Base-by-base conservation (phyloP, 2,329 filamentous ascomycete genomes). In the Pseudopyrenochaeta lycopersici region DNA sequence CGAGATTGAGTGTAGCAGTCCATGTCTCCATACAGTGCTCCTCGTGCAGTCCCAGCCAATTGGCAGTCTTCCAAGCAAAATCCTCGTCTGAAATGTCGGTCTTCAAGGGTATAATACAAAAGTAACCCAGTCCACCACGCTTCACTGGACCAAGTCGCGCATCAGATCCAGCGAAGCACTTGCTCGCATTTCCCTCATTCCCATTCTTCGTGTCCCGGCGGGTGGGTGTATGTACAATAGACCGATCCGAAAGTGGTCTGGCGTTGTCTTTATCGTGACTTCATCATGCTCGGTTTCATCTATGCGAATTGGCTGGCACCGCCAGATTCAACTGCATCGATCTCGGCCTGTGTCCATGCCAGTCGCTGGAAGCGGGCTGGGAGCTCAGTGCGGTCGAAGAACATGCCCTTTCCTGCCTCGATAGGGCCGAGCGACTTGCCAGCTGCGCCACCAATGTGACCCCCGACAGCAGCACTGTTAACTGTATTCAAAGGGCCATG, bases 271-370 rank as follows among this genome's bases (percentile, higher is more conserved):
- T 41, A 23, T 62, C 49, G 35, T 64, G 35, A 53, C 47, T 42
- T 49, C 51, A 20, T 56, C 39, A 50, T 56, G 39, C 18, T 46
- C 40, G 5, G 23, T 46, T 27, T 36, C 45, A 53, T 65, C 72
- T 71, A 86, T 58, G 78, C 81, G 65, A 81, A 83, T 63, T 87
- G 68, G 70, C 85, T 89, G 30, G 94, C 95, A 52, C 95, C 95
- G 49, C 93, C 95, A 50, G 91, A 95, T 85, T 97, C 92, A 71
- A 99, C 85, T 18, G 92, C 93, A 77, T 98, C 95, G 56, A 99
- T 99, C 85, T 99, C 95, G 38, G 88, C 88, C 66, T 88, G 78
- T 32, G 85, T 88, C 79, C 93, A 90, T 11, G 87, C 84, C 43
- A 85, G 81, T 62, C 92, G 85, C 71, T 88, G 87, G 85, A 97